Evolutionary conservation across 2,329 filamentous ascomycete species (phyloP).

Genomic region (Talaromyces islandicus): DNA sequence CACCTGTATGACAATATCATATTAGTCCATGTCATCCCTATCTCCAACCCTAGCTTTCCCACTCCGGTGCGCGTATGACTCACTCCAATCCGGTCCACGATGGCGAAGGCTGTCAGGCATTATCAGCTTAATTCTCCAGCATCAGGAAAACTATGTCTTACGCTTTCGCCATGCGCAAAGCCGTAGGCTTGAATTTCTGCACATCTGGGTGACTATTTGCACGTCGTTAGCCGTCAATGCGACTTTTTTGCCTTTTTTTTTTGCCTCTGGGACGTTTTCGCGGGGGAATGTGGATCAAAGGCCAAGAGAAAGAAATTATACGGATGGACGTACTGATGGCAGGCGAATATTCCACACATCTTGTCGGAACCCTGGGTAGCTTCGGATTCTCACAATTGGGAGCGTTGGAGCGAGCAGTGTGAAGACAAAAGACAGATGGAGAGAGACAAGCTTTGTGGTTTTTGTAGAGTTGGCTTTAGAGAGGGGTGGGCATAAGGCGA

Average conservation of each 20-base stretch:
- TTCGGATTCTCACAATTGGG: background rate
- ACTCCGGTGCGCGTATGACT: slow-evolving; percentile 40
- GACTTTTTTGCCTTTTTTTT: slow-evolving; percentile 3
- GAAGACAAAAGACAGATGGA: background rate
- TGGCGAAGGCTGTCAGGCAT: slow-evolving; percentile 67
- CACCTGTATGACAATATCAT: slow-evolving; percentile 50
- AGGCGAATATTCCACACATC: slow-evolving; percentile 98
- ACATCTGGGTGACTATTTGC: slow-evolving; percentile 73
- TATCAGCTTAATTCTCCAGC: slow-evolving; percentile 11
- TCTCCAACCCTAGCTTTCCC: background rate
- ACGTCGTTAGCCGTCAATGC: slow-evolving; percentile 15
- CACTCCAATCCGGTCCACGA: slow-evolving; percentile 97
- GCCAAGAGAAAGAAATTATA: background rate
- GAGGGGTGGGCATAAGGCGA: slow-evolving; percentile 3
- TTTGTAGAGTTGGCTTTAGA: background rate
- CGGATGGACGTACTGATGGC: slow-evolving; percentile 64
- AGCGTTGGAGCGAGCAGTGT: background rate
- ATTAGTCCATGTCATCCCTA: slow-evolving; percentile 13
- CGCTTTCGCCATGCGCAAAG: slow-evolving; percentile 90
- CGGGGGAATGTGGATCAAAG: background rate
- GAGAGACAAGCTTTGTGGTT: background rate
- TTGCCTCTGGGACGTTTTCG: background rate
- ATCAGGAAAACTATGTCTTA: slow-evolving; percentile 47
- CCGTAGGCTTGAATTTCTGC: slow-evolving; percentile 91
- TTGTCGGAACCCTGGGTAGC: slow-evolving; percentile 33